Percentiles rank a stretch among this genome's conserved stretches.
These are phyloP conservation scores for Fraxinus albicans DNA, from an alignment of 305 asterid species.

Conservation along the genomic window DNA sequence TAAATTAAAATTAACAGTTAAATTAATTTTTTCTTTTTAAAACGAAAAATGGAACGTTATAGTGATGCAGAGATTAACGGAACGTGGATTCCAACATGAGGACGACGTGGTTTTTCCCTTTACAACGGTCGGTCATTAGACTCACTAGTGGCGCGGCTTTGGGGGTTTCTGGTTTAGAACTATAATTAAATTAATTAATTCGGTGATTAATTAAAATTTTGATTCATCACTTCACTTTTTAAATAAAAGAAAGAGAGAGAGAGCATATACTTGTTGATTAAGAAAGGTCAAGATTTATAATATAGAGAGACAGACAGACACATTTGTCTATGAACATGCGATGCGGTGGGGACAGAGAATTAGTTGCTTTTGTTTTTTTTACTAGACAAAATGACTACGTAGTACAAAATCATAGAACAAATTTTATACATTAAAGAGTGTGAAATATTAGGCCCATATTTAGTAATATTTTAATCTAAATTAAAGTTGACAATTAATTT, in stretches of 20 bases:
- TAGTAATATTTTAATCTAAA: no score
- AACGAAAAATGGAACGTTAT: constrained; percentile 9
- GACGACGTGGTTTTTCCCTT: constrained; percentile 47
- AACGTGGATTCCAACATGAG: constrained; percentile 49
- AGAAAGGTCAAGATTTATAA: neutral
- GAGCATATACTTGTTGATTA: neutral
- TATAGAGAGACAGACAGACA: neutral
- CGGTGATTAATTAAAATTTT: neutral
- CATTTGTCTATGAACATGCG: neutral
- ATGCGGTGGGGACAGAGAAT: neutral
- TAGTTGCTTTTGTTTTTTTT: neutral
- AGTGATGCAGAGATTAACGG: constrained; percentile 22
- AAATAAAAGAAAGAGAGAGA: neutral
- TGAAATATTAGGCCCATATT: no score
- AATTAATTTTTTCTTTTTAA: neutral
- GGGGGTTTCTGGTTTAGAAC: constrained; percentile 16
- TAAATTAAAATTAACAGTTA: constrained; percentile 14
- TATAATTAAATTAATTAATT: neutral
- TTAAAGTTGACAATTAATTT: no score
- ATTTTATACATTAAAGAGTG: neutral
- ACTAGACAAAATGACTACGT: neutral
- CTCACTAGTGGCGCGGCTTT: constrained; percentile 48
- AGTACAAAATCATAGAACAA: neutral
- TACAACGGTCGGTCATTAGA: constrained; percentile 39
- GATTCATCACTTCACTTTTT: neutral